phyloP scores from a whole-genome alignment of 495 filamentous ascomycete species.

The Neurospora sp. region DNA sequence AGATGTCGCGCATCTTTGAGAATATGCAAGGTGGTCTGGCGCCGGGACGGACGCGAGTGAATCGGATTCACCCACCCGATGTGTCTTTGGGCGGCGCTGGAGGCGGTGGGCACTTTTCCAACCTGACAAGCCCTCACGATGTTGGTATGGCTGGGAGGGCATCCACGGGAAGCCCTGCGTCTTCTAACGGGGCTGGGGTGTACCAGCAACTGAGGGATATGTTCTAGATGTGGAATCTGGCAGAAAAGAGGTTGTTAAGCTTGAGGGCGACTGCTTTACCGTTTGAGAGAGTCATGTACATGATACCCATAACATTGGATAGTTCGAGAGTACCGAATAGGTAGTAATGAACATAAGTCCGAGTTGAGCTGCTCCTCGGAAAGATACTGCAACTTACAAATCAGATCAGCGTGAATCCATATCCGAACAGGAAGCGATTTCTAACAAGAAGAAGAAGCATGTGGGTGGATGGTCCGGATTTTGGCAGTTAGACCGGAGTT shows the following conservation, averaged over 20 bases:
- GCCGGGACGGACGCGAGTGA: constrained; percentile 20
- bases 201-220: constrained; percentile 26
- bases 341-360: not conserved
- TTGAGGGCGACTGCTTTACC: not conserved
- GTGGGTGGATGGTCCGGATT: not conserved
- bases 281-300: not conserved
- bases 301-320: not conserved
- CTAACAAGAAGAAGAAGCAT: not conserved
- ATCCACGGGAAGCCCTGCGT: constrained; percentile 1
- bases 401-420: not conserved
- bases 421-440: not conserved
- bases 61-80: constrained; percentile 4
- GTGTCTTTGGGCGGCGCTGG: not conserved
- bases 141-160: not conserved
- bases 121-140: not conserved
- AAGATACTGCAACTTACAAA: not conserved
- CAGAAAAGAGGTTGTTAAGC: not conserved
- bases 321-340: not conserved
- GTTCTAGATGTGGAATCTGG: constrained; percentile 10
- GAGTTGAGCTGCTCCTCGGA: not conserved
- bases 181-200: constrained; percentile 5
- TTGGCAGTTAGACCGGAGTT: not conserved
- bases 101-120: not conserved
- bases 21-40: not conserved
- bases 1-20: constrained; percentile 39